A percentile compares a stretch with the other conserved stretches of the same genome.
Conservation (phyloP, 371 early-diverging fungal genomes). For the Mortierella sp. region DNA sequence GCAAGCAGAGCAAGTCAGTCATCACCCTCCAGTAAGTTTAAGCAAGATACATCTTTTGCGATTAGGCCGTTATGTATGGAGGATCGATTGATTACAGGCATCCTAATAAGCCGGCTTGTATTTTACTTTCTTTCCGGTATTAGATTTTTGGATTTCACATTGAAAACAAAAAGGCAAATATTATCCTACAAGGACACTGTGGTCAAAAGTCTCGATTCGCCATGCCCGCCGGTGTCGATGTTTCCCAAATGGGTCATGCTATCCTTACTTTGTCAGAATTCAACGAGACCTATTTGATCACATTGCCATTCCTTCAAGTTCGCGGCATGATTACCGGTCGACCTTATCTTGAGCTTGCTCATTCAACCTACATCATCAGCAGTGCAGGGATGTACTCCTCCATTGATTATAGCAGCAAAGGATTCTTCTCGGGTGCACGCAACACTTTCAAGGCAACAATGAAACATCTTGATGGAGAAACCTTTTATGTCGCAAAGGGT, state of each 20-base stretch:
- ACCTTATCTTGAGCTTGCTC: conserved; percentile 84
- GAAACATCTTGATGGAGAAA: conserved; percentile 56
- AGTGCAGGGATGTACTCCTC: conserved; percentile 72
- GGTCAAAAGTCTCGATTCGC: conserved; percentile 89
- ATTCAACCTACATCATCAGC: conserved; percentile 76
- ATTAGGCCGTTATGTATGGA: no score
- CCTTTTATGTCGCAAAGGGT: conserved; percentile 73
- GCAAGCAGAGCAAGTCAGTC: conserved; percentile 81
- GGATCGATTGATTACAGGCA: no score
- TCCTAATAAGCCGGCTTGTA: no score
- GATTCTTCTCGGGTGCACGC: conserved; percentile 85
- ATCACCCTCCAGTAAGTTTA: conserved; percentile 81
- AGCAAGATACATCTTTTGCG: no score
- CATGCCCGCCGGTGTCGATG: conserved; percentile 77
- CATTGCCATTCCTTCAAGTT: conserved; percentile 81
- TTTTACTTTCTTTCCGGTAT: neutral
- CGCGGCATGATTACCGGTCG: conserved; percentile 85
- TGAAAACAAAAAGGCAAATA: conserved; percentile 78
- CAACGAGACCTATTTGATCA: conserved; percentile 79
- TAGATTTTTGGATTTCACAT: conserved; percentile 74
- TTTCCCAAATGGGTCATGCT: conserved; percentile 81
- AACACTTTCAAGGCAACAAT: conserved; percentile 82
- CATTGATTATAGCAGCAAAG: conserved; percentile 82
- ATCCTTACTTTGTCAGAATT: conserved; percentile 66
- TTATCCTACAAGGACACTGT: conserved; percentile 80